Evolutionary conservation across 2,329 filamentous ascomycete genomes (phyloP), one percentile per base, ranked within the genome.

Genomic region (Mycosphaerelloides madeirae): DNA sequence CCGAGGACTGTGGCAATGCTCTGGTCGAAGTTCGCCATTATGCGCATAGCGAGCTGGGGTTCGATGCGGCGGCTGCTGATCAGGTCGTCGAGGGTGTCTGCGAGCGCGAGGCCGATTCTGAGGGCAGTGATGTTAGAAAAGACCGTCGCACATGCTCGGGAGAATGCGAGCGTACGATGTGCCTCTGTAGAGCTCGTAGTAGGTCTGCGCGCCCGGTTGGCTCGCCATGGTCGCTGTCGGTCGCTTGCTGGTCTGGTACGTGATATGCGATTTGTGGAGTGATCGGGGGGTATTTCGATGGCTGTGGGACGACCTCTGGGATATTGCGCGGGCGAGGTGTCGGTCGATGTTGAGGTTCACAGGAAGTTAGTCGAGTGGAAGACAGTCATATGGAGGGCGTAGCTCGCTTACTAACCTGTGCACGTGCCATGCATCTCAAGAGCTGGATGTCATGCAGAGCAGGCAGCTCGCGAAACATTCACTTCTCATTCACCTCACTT

Each of bases 21-120:
- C 60, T 89, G 85, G 70, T 98, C 93, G 68, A 97, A 98, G 71
- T 95, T 94, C 57, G 83, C 82, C 50, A 98, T 80, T 54, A 98
- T 94, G 78, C 95, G 95, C 88, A 98, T 97, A 39, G 93, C 93
- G 34, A 98, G 81, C 73, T 98, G 93, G 20, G 93, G 93, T 71
- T 97, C 91, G 71, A 98, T 97, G 56, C 87, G 87, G 62, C 89
- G 84, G 57, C 91, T 85, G 65, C 87, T 91, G 70, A 98, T 97
- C 57, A 98, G 77, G 63, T 95, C 88, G 71, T 98, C 93, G 61
- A 98, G 89, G 43, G 90, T 95, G 71, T 98, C 94, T 43, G 91
- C 96, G 61, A 98, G 79, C 46, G 91, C 84, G 62, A 88, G 79
- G 59, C 93, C 93, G 73, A 98, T 88, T 71, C 93, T 98, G 47